Conservation (phyloP, 139 green algal species). For the Yamagishiella unicocca region DNA sequence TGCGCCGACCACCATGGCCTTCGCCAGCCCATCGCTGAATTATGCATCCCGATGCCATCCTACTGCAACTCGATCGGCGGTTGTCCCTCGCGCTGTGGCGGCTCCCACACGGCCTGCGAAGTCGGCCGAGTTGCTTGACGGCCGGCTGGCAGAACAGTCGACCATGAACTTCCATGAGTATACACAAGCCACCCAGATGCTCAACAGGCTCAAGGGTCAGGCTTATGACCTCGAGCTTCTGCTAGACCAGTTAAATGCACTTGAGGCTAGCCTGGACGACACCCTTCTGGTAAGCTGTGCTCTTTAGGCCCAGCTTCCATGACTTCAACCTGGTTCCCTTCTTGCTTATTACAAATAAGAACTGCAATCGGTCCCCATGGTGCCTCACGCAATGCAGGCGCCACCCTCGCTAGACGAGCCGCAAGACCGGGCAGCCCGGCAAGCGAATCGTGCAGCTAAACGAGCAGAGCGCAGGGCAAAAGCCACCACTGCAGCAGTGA, state of each 20-base stretch:
- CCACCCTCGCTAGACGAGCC: background rate
- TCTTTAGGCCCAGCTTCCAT: no score
- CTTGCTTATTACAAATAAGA: no score
- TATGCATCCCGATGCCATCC: background rate
- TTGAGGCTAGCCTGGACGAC: slow-evolving; percentile 32
- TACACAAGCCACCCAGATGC: slow-evolving; percentile 14
- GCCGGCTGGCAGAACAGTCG: background rate
- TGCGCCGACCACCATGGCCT: background rate
- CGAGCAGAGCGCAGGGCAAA: slow-evolving; percentile 22
- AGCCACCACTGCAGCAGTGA: background rate
- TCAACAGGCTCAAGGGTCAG: slow-evolving; percentile 5
- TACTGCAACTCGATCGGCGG: background rate
- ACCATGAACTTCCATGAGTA: slow-evolving; percentile 36
- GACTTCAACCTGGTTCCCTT: background rate
- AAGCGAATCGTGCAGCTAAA: slow-evolving; percentile 32
- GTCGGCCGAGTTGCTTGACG: slow-evolving; percentile 28
- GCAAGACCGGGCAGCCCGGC: background rate
- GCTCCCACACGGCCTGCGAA: slow-evolving; percentile 4
- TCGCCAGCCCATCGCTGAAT: background rate
- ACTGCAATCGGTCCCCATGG: no score
- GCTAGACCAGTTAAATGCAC: slow-evolving; percentile 23
- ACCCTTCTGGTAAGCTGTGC: background rate
- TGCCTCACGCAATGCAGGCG: no score
- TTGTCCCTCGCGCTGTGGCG: slow-evolving; percentile 26
- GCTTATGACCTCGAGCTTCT: background rate